Evolutionary conservation across 1,139 yeast species (phyloP).

Genomic region (Eremothecium gossypii): DNA sequence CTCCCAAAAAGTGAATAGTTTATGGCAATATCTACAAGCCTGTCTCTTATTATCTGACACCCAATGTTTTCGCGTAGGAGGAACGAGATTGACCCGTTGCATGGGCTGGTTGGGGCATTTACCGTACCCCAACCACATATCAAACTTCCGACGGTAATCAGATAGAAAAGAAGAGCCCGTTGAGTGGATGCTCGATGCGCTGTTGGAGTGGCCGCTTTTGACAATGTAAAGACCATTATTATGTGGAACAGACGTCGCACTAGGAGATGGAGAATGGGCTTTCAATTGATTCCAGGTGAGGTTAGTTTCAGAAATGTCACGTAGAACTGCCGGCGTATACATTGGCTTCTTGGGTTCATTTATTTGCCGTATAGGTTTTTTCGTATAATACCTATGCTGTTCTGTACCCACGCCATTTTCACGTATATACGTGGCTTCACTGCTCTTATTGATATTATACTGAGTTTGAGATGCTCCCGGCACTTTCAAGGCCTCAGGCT

Average conservation of each 20-base stretch:
- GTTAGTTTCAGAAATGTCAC: constrained; percentile 42
- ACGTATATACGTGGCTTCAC: background rate
- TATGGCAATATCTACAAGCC: constrained; percentile 63
- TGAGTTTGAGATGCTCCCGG: background rate
- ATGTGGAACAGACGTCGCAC: background rate
- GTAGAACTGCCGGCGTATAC: constrained; percentile 81
- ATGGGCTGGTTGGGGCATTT: background rate
- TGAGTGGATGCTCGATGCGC: constrained; percentile 10
- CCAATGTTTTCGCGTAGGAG: constrained; percentile 72
- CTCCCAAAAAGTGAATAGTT: constrained; percentile 62
- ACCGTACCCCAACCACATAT: constrained; percentile 3
- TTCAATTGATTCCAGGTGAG: constrained; percentile 31
- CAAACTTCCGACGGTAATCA: constrained; percentile 8
- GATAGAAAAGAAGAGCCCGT: constrained; percentile 11
- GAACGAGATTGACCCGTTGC: constrained; percentile 5
- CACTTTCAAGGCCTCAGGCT: constrained; percentile 5
- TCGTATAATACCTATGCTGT: constrained; percentile 5
- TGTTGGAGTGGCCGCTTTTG: constrained; percentile 2
- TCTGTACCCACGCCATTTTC: background rate
- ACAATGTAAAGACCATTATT: background rate
- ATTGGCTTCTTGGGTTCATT: constrained; percentile 73
- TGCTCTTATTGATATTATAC: background rate
- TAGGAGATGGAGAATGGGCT: constrained; percentile 8
- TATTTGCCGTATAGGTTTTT: constrained; percentile 39
- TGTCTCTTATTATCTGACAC: constrained; percentile 55